A percentile compares a stretch with the other conserved stretches of the same genome.
Conservation (phyloP, 495 filamentous ascomycete species). For the Cryomyces minteri region DNA sequence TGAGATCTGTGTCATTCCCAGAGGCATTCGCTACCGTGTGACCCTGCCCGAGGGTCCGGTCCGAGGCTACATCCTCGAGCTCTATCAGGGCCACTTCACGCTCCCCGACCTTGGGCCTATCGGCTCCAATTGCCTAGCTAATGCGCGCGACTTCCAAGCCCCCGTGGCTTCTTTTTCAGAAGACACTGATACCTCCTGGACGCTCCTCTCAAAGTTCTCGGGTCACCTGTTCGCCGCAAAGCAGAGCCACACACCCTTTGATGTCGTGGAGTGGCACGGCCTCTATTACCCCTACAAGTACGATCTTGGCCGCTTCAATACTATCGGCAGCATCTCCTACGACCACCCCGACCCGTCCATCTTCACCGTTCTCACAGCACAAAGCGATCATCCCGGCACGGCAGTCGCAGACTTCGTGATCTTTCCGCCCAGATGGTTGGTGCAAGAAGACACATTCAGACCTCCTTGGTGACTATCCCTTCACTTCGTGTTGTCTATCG, state of each 20-base stretch:
- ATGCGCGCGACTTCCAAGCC: constrained; percentile 74
- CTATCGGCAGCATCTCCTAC: constrained; percentile 50
- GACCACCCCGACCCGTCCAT: constrained; percentile 76
- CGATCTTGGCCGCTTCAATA: constrained; percentile 65
- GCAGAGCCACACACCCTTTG: constrained; percentile 61
- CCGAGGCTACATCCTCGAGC: constrained; percentile 71
- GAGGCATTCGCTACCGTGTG: constrained; percentile 65
- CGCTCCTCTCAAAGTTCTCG: constrained; percentile 59
- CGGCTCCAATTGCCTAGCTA: constrained; percentile 73
- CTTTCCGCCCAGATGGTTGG: constrained; percentile 69
- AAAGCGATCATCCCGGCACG: constrained; percentile 44
- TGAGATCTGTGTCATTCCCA: constrained; percentile 77
- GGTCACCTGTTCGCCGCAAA: constrained; percentile 56
- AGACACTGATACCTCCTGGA: constrained; percentile 33
- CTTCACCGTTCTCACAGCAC: constrained; percentile 63
- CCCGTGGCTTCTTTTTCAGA: constrained; percentile 64
- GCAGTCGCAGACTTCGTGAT: constrained; percentile 70
- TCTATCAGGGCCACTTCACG: constrained; percentile 69
- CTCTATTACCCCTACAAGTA: constrained; percentile 77
- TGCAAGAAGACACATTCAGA: constrained; percentile 59
- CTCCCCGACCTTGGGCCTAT: constrained; percentile 84
- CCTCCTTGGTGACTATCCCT: constrained; percentile 36
- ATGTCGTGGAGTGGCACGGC: constrained; percentile 72
- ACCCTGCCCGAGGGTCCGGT: constrained; percentile 44
- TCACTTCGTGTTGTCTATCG: too few relatives aligned